phyloP scores from a whole-genome alignment of 768 basidiomycete genomes.

The Stropharia rugosoannulata region DNA sequence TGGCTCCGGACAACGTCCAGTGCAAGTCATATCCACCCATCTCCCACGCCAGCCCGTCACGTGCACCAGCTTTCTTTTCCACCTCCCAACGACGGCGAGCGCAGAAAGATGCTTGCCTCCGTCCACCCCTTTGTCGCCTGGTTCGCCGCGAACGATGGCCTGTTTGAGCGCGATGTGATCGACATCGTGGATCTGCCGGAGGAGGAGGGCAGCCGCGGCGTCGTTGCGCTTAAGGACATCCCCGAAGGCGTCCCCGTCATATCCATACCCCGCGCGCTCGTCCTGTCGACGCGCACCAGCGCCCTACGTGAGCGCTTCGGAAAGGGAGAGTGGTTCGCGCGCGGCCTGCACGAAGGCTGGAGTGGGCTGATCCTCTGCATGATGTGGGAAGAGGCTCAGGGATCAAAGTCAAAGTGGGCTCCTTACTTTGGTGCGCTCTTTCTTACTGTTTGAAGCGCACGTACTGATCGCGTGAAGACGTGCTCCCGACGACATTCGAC shows the following conservation, averaged over 20 bases:
- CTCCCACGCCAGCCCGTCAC: neutral
- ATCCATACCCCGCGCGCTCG: slow-evolving; percentile 72
- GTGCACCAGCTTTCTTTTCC: neutral
- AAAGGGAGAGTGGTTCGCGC: slow-evolving; percentile 58
- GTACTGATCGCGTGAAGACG: slow-evolving; percentile 34
- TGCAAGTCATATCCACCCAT: neutral
- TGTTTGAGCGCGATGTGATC: slow-evolving; percentile 45
- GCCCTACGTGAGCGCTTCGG: slow-evolving; percentile 61
- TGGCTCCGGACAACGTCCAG: neutral
- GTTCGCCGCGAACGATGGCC: slow-evolving; percentile 54
- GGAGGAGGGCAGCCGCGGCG: slow-evolving; percentile 69
- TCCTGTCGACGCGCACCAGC: slow-evolving; percentile 80
- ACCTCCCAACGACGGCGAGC: neutral
- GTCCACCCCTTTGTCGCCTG: slow-evolving; percentile 44
- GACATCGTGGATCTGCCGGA: slow-evolving; percentile 44
- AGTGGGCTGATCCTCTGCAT: slow-evolving; percentile 85
- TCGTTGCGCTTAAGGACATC: slow-evolving; percentile 71
- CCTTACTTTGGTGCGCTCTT: slow-evolving; percentile 63
- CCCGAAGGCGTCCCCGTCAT: slow-evolving; percentile 75
- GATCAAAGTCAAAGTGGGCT: slow-evolving; percentile 62
- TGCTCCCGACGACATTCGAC: slow-evolving; percentile 71
- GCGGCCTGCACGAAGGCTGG: slow-evolving; percentile 74
- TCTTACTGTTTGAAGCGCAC: neutral
- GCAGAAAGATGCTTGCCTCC: neutral
- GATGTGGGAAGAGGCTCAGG: slow-evolving; percentile 89